A percentile compares a stretch with the other conserved stretches of the same genome.
phyloP scores from a whole-genome alignment of 768 basidiomycete species.

The Trichaptum fuscoviolaceum region DNA sequence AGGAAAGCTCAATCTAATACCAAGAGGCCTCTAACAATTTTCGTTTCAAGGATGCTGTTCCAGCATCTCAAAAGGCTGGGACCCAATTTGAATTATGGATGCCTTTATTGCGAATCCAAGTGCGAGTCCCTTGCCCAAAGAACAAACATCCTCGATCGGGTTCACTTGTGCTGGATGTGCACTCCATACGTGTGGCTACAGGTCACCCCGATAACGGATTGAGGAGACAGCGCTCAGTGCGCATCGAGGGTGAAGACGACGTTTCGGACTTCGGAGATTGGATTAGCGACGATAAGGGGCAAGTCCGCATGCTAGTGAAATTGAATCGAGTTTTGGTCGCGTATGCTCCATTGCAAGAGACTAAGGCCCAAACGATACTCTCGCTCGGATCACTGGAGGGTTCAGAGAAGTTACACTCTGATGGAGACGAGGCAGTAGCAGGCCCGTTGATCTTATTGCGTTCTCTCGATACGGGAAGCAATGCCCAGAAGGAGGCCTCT shows the following conservation, averaged over 20 bases:
- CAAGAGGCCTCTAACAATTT: neutral
- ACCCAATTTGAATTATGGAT: constrained; percentile 34
- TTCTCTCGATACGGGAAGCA: constrained; percentile 17
- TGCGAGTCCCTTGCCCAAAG: constrained; percentile 60
- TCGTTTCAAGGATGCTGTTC: neutral
- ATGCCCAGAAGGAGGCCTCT: constrained; percentile 14
- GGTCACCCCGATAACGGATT: constrained; percentile 5
- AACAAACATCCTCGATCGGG: constrained; percentile 54
- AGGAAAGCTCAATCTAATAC: neutral
- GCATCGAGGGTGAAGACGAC: neutral
- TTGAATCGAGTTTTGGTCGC: constrained; percentile 39
- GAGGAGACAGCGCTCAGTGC: neutral
- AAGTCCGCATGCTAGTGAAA: constrained; percentile 8
- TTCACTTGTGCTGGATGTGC: constrained; percentile 57
- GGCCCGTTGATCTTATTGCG: constrained; percentile 23
- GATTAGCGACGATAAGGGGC: neutral
- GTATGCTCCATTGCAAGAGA: constrained; percentile 35
- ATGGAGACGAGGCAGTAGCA: constrained; percentile 15
- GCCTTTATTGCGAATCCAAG: constrained; percentile 58
- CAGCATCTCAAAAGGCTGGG: neutral
- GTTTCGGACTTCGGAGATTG: neutral
- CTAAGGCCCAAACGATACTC: constrained; percentile 40
- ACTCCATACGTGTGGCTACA: constrained; percentile 40
- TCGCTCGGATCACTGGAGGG: constrained; percentile 41
- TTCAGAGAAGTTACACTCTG: constrained; percentile 14